Percentiles rank a stretch among this genome's conserved stretches.
These are phyloP conservation scores for Metschnikowia matae DNA, from an alignment of 805 yeast genomes.

Conservation along the genomic window DNA sequence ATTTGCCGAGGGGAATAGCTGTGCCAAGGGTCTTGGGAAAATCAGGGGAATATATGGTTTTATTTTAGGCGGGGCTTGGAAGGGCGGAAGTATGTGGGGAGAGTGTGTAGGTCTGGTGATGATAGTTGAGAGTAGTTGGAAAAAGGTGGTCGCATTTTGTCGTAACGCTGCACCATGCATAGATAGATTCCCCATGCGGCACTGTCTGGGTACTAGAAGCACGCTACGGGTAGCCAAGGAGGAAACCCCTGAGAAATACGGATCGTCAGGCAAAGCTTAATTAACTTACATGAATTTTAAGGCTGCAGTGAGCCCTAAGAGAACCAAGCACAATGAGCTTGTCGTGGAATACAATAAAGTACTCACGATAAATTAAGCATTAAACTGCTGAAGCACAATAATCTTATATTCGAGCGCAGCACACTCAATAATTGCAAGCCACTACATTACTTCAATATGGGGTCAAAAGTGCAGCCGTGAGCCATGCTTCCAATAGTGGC, in stretches of 20 bases:
- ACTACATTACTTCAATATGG: too few relatives aligned
- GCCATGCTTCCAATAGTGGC: not conserved
- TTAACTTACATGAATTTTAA: not conserved
- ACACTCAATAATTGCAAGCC: too few relatives aligned
- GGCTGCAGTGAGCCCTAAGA: too few relatives aligned
- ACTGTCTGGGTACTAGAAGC: not conserved
- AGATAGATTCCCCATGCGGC: conserved; percentile 1
- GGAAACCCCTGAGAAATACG: too few relatives aligned
- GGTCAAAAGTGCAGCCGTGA: not conserved
- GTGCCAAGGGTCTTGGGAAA: too few relatives aligned
- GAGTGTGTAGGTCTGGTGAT: not conserved
- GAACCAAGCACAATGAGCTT: too few relatives aligned
- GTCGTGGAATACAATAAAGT: too few relatives aligned
- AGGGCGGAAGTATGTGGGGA: not conserved
- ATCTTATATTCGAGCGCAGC: too few relatives aligned
- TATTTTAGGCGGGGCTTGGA: not conserved
- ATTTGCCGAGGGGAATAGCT: not conserved
- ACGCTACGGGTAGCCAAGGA: not conserved
- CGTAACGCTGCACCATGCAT: conserved; percentile 4
- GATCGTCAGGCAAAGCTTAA: too few relatives aligned
- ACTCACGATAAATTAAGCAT: too few relatives aligned
- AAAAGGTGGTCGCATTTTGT: conserved; percentile 1
- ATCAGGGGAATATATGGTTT: too few relatives aligned
- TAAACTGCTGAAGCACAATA: too few relatives aligned
- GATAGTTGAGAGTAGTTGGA: not conserved